phyloP scores from a whole-genome alignment of 1,139 yeast genomes.

The Yamadazyma dendronema region DNA sequence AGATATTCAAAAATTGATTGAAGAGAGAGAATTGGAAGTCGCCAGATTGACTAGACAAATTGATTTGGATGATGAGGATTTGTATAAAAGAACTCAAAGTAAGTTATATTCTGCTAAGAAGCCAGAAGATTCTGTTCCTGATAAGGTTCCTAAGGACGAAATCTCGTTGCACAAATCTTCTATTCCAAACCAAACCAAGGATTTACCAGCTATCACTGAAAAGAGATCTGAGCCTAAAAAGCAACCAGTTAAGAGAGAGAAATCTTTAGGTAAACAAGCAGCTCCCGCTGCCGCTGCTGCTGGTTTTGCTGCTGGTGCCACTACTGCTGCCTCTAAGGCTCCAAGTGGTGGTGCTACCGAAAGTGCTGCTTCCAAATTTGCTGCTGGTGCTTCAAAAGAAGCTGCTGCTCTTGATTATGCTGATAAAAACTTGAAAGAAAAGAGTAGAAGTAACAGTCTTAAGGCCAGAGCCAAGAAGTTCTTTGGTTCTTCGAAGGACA shows the following conservation, averaged over 20 bases:
- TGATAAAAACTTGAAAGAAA: constrained; percentile 5
- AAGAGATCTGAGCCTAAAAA: constrained; percentile 12
- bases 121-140: constrained; percentile 17
- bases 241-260: neutral
- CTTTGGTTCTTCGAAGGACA: constrained; percentile 5
- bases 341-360: neutral
- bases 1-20: constrained; percentile 34
- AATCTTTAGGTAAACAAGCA: neutral
- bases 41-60: constrained; percentile 33
- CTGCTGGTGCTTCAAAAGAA: constrained; percentile 3
- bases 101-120: constrained; percentile 16
- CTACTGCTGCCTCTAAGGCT: constrained; percentile 8
- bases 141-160: constrained; percentile 16
- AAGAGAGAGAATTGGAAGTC: constrained; percentile 36
- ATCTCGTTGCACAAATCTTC: constrained; percentile 9
- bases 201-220: constrained; percentile 16
- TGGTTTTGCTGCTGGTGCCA: constrained; percentile 11
- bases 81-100: constrained; percentile 15
- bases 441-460: constrained; percentile 14
- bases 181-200: constrained; percentile 27
- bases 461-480: constrained; percentile 14
- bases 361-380: constrained; percentile 8
- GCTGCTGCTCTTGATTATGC: constrained; percentile 4
- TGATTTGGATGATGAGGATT: constrained; percentile 31
- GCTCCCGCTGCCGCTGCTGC: constrained; percentile 11